Percentiles rank a stretch among this genome's conserved stretches.
phyloP scores from a whole-genome alignment of 164 flowering plant species.

The Aristolochia californica region DNA sequence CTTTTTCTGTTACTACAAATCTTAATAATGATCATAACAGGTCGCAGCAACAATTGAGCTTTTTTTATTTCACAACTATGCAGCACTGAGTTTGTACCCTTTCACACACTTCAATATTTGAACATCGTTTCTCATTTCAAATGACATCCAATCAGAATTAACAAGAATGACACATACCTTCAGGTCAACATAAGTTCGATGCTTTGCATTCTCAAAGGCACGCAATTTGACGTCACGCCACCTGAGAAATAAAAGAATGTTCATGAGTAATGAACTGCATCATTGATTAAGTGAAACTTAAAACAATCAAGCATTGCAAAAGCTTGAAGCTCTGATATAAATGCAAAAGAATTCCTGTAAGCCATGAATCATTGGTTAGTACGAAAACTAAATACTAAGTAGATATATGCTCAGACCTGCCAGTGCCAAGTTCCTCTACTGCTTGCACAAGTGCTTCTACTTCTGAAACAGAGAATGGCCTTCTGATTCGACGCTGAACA shows the following conservation, averaged over 20 bases:
- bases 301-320: background rate
- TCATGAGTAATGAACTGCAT: background rate
- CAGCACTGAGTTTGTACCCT: too few relatives aligned
- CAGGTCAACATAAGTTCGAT: constrained; percentile 95
- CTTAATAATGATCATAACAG: too few relatives aligned
- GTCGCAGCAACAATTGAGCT: too few relatives aligned
- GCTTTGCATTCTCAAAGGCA: constrained; percentile 87
- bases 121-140: too few relatives aligned
- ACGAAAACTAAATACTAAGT: background rate
- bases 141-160: too few relatives aligned
- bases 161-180: constrained; percentile 40
- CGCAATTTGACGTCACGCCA: constrained; percentile 91
- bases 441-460: constrained; percentile 98
- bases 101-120: too few relatives aligned
- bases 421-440: constrained; percentile 97
- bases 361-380: background rate
- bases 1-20: too few relatives aligned
- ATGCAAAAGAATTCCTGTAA: background rate
- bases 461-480: constrained; percentile 94
- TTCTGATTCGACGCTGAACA: constrained; percentile 79
- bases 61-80: too few relatives aligned
- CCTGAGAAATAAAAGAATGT: constrained; percentile 23
- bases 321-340: background rate
- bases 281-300: background rate
- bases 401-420: constrained; percentile 37